Conservation (phyloP, 352 stramenopile genomes). For the Peronospora belbahrii region DNA sequence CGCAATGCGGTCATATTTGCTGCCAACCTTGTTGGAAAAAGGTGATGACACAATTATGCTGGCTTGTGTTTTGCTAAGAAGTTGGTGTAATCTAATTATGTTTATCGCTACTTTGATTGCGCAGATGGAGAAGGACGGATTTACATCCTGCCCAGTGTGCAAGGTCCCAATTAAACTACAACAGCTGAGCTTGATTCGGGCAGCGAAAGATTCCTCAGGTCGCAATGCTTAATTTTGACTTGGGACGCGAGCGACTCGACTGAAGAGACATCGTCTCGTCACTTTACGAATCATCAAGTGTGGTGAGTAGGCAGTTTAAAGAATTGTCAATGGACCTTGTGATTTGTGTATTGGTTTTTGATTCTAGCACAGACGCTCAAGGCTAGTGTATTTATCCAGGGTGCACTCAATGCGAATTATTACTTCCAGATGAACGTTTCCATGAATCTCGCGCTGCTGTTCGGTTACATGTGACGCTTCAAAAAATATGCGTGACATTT, state of each 20-base stretch:
- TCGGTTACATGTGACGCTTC: slow-evolving; percentile 1
- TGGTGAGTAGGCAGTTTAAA: slow-evolving; percentile 2
- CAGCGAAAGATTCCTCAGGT: slow-evolving; percentile 32
- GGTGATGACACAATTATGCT: slow-evolving; percentile 27
- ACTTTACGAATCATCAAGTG: slow-evolving; percentile 17
- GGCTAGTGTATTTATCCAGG: slow-evolving; percentile 3
- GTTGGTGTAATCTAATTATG: slow-evolving; percentile 16
- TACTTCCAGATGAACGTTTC: slow-evolving; percentile 4
- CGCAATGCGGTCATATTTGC: slow-evolving; percentile 76
- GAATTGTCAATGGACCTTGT: slow-evolving; percentile 26
- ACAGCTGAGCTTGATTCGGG: slow-evolving; percentile 64
- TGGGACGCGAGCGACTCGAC: too few relatives aligned
- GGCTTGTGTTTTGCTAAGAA: slow-evolving; percentile 7
- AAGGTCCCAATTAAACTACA: slow-evolving; percentile 66
- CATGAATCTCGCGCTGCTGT: neutral
- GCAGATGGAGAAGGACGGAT: slow-evolving; percentile 70
- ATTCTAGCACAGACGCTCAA: slow-evolving; percentile 3
- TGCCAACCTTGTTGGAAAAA: slow-evolving; percentile 81
- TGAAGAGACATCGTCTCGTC: slow-evolving; percentile 18
- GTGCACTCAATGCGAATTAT: slow-evolving; percentile 10
- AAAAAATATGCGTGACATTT: slow-evolving; percentile 1
- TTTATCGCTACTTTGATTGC: slow-evolving; percentile 5
- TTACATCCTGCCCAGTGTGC: slow-evolving; percentile 67
- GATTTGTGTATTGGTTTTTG: slow-evolving; percentile 21
- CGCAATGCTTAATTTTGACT: slow-evolving; percentile 6